Conservation (phyloP, 2,329 filamentous ascomycete species). For the Nigrospora osmanthi region DNA sequence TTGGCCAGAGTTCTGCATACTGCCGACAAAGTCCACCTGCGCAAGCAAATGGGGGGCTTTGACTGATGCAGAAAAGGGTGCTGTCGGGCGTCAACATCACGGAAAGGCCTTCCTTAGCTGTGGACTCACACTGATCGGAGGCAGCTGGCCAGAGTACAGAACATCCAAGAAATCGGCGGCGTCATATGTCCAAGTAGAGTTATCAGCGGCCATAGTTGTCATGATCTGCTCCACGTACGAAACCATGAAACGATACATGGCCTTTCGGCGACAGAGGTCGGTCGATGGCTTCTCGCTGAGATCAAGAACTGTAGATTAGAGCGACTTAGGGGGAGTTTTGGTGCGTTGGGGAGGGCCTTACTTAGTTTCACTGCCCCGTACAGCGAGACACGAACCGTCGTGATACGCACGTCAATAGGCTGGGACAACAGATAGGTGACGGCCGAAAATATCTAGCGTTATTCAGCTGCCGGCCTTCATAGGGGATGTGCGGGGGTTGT, state of each 20-base stretch:
- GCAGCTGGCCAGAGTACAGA: background rate
- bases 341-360: background rate
- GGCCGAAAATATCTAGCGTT: background rate
- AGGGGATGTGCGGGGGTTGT: background rate
- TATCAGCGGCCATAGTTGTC: background rate
- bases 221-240: background rate
- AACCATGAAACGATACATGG: conserved; percentile 1
- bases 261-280: background rate
- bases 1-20: background rate
- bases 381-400: background rate
- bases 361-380: conserved; percentile 1
- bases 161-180: background rate
- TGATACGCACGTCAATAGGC: background rate
- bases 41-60: background rate
- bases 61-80: background rate
- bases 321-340: background rate
- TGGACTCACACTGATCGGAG: background rate
- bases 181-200: background rate
- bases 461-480: too few species aligned
- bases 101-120: background rate
- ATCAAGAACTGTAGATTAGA: conserved; percentile 1
- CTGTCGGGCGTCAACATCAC: background rate
- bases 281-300: background rate
- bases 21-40: background rate
- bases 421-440: background rate